Conservation (phyloP, 176 grass and related monocot genomes). For the Aegilops bicornis region DNA sequence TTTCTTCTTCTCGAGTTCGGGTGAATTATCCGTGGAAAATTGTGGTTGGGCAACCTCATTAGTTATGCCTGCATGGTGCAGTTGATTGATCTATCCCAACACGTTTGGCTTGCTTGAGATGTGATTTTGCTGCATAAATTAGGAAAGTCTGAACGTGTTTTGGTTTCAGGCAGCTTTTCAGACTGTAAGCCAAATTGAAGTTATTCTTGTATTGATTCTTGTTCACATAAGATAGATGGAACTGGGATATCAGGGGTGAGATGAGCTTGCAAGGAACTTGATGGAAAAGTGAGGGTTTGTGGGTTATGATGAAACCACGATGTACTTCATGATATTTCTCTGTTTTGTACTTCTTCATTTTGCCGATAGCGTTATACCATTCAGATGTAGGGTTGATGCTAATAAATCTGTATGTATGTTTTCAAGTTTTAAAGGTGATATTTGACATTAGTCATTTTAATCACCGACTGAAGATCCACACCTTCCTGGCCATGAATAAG, state of each 20-base stretch:
- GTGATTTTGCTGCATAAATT: slow-evolving; percentile 2
- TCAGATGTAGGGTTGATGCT: background rate
- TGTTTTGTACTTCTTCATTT: background rate
- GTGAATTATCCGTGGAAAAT: background rate
- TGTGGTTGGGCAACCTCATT: background rate
- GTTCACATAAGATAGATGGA: background rate
- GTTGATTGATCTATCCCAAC: background rate
- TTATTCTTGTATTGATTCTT: background rate
- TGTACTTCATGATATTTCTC: background rate
- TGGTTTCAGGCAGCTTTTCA: background rate
- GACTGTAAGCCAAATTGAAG: background rate
- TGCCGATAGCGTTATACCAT: background rate
- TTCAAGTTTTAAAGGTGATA: background rate
- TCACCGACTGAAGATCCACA: background rate
- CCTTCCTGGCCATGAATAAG: background rate
- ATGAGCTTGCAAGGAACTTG: background rate
- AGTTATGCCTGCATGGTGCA: background rate
- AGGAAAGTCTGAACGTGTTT: background rate
- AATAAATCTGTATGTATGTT: background rate
- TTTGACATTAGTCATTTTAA: background rate
- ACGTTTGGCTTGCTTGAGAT: background rate
- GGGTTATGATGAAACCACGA: background rate
- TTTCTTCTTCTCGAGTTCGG: background rate
- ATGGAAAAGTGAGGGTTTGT: background rate
- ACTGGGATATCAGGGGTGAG: background rate